These are phyloP conservation scores for Geum urbanum DNA, from an alignment of 306 rosid genomes.

Conservation along the genomic window DNA sequence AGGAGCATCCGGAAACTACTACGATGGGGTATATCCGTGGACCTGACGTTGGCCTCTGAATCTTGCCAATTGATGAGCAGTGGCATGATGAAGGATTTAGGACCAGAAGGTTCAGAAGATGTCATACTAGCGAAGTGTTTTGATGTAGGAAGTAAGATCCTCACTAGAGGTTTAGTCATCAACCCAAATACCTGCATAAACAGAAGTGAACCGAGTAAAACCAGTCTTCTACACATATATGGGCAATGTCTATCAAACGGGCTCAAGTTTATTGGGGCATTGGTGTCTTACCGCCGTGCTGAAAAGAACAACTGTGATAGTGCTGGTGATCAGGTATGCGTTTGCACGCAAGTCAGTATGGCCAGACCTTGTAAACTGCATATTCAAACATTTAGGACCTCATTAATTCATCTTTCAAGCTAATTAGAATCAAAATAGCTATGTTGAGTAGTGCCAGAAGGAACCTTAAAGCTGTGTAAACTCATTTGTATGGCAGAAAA, in stretches of 20 bases:
- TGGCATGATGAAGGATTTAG: slow-evolving; percentile 60
- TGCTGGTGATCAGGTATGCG: slow-evolving; percentile 93
- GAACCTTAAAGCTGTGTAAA: neutral
- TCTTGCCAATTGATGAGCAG: slow-evolving; percentile 52
- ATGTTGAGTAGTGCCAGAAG: neutral
- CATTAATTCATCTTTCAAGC: neutral
- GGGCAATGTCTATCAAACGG: neutral
- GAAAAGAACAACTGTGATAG: slow-evolving; percentile 93
- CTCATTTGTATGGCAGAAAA: neutral
- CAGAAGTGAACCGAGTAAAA: neutral
- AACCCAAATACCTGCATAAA: slow-evolving; percentile 78
- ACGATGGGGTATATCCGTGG: slow-evolving; percentile 31
- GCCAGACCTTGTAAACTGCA: slow-evolving; percentile 83
- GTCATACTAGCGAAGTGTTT: slow-evolving; percentile 38
- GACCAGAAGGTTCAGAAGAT: slow-evolving; percentile 59
- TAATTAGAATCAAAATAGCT: neutral
- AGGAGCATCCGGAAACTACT: slow-evolving; percentile 56
- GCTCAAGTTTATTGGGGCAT: neutral
- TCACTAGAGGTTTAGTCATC: slow-evolving; percentile 88
- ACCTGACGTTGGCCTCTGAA: slow-evolving; percentile 25
- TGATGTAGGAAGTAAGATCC: slow-evolving; percentile 69
- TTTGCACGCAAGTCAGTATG: slow-evolving; percentile 62
- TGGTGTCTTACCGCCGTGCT: slow-evolving; percentile 78
- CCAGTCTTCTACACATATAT: neutral
- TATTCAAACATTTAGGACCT: slow-evolving; percentile 16